These are phyloP conservation scores for Colletotrichum sp. DNA, from an alignment of 2,329 filamentous ascomycete species.

Conservation along the genomic window DNA sequence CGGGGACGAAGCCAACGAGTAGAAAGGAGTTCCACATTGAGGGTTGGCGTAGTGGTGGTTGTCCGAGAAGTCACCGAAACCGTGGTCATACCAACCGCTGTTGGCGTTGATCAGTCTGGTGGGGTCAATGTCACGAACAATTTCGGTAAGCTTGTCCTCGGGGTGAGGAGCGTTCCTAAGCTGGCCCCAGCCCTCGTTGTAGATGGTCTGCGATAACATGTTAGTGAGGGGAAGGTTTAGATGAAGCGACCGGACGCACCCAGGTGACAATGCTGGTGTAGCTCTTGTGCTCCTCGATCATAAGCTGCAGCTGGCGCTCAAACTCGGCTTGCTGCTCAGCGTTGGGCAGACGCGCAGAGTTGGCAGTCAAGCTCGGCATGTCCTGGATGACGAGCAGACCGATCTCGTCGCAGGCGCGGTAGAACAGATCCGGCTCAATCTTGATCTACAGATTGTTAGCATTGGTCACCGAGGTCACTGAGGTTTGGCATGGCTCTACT, in stretches of 20 bases:
- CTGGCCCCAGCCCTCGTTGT: slow-evolving; percentile 77
- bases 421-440: slow-evolving; percentile 70
- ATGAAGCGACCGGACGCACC: slow-evolving; percentile 40
- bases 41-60: slow-evolving; percentile 76
- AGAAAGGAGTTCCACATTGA: slow-evolving; percentile 74
- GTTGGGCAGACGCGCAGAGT: slow-evolving; percentile 37
- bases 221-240: background rate
- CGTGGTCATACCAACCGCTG: slow-evolving; percentile 72
- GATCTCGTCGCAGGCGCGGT: slow-evolving; percentile 69
- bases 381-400: slow-evolving; percentile 74
- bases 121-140: slow-evolving; percentile 63
- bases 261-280: slow-evolving; percentile 70
- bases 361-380: slow-evolving; percentile 65
- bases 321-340: slow-evolving; percentile 67
- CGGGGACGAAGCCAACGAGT: slow-evolving; percentile 59
- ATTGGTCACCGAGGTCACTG: background rate
- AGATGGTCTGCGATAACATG: slow-evolving; percentile 57
- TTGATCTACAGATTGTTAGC: slow-evolving; percentile 56
- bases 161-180: slow-evolving; percentile 51
- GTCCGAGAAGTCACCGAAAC: slow-evolving; percentile 70
- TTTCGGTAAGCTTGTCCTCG: slow-evolving; percentile 60
- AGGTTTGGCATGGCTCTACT: slow-evolving; percentile 26
- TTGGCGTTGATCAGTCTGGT: slow-evolving; percentile 68
- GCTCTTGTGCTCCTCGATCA: slow-evolving; percentile 67
- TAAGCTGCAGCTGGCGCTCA: slow-evolving; percentile 62